Base-by-base conservation (phyloP, 768 basidiomycete genomes). In the Leccinum uliginosum region DNA sequence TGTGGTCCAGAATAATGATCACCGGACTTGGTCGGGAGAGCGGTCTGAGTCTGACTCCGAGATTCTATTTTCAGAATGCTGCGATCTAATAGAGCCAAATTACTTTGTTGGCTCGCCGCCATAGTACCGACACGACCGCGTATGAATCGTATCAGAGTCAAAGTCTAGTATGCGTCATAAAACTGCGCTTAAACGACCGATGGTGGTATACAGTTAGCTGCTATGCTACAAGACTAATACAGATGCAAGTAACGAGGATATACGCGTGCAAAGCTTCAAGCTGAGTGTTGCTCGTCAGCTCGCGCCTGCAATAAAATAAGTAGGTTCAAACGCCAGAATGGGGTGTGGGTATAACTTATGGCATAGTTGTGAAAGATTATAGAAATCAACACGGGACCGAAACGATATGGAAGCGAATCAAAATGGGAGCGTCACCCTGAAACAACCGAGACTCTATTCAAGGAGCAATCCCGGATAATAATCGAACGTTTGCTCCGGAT, bases 391-490 rank as follows among this genome's bases (percentile, higher is more conserved):
- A 45, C 26, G 24, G 43, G 15, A 54, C 48, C 27, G 49, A 38
- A 53, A 34, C 15, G 43, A 54, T 34, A 45, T 0, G 44, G 10
- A 55, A 32, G 32, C 11, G 51, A 49, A 45, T 21, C 32, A 4
- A 4, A 32, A 32, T 9, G 51, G 49, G 2, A n/a, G n/a, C n/a
- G 38, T 49, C 34, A 53, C 24, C 53, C 46, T 46, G 47, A 50
- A 30, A 51, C 48, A 40, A 45, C 51, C 32, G 27, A 32, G 32
- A 14, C 32, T 55, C 54, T 66, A 70, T 51, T 69, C 63, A 55
- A 72, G 53, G 29, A 55, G 51, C 44, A 64, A 62, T 46, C 63
- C 62, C 44, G 68, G 58, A 52, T 71, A 71, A 29, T 72, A 65
- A 46, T 71, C 71, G 29, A 69, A 73, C 19, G 65, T 8, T 29